Percentiles rank a stretch among this genome's conserved stretches.
Evolutionary conservation across 163 green algal genomes (phyloP).

Genomic region (Prototheca cutis): DNA sequence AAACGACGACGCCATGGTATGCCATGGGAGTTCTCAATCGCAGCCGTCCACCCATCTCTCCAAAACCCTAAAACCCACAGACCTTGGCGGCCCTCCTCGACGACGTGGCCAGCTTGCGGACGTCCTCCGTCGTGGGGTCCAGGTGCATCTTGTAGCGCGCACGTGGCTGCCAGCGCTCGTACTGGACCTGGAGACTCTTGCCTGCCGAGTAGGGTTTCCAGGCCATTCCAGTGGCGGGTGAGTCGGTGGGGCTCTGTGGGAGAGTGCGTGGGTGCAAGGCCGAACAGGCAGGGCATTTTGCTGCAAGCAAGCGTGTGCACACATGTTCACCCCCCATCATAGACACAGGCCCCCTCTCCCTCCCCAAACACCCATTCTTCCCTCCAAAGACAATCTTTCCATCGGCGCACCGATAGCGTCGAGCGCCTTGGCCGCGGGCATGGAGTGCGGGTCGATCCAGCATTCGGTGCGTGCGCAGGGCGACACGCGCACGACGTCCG

Average conservation of each 20-base stretch:
- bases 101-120: slow-evolving; percentile 89
- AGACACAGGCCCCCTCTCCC: too few species aligned
- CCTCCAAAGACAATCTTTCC: background rate
- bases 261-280: too few species aligned
- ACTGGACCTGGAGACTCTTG: slow-evolving; percentile 92
- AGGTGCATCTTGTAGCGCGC: slow-evolving; percentile 95
- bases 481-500: slow-evolving; percentile 95
- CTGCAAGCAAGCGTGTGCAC: too few species aligned
- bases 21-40: too few species aligned
- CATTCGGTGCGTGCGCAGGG: slow-evolving; percentile 90
- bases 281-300: too few species aligned
- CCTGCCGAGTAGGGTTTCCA: too few species aligned
- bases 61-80: background rate
- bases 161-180: slow-evolving; percentile 95
- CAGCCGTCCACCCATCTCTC: background rate
- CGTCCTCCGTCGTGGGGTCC: slow-evolving; percentile 94
- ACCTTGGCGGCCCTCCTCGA: slow-evolving; percentile 64
- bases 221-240: too few species aligned
- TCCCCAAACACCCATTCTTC: slow-evolving; percentile 16
- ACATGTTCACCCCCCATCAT: too few species aligned
- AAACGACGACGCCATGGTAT: background rate
- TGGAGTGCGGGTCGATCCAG: slow-evolving; percentile 90
- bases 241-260: too few species aligned
- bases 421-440: slow-evolving; percentile 86
- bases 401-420: slow-evolving; percentile 68